These are phyloP conservation scores for Leccinum griseonigrum DNA, from an alignment of 1,284 basidiomycete species.

Conservation along the genomic window DNA sequence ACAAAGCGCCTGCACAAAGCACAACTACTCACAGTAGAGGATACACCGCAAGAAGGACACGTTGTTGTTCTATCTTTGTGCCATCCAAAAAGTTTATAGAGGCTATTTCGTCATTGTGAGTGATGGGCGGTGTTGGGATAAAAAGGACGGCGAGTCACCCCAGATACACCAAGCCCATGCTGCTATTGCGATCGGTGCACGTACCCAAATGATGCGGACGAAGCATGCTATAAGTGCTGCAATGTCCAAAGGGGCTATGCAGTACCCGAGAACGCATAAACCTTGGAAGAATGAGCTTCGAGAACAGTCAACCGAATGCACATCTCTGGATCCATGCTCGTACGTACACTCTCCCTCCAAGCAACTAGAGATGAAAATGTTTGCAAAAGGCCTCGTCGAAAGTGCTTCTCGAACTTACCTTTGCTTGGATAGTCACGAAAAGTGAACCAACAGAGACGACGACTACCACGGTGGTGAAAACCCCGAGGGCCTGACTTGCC, in stretches of 20 bases:
- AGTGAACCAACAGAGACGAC: slow-evolving; percentile 88
- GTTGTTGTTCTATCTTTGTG: slow-evolving; percentile 85
- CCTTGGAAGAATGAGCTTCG: slow-evolving; percentile 94
- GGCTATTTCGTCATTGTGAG: slow-evolving; percentile 47
- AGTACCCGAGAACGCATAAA: slow-evolving; percentile 89
- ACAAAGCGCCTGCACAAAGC: not conserved
- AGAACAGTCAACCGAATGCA: slow-evolving; percentile 1
- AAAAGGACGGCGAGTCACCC: slow-evolving; percentile 54
- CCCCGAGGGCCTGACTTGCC: slow-evolving; percentile 74
- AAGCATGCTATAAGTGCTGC: slow-evolving; percentile 87
- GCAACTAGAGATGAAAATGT: slow-evolving; percentile 47
- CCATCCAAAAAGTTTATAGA: slow-evolving; percentile 94
- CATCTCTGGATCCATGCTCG: not conserved
- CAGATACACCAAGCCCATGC: slow-evolving; percentile 95
- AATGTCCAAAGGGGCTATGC: slow-evolving; percentile 85
- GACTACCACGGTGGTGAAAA: slow-evolving; percentile 91
- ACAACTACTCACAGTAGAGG: slow-evolving; percentile 65
- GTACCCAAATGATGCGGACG: slow-evolving; percentile 80
- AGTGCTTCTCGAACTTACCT: slow-evolving; percentile 43
- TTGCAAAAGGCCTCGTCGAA: not conserved
- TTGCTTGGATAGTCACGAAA: slow-evolving; percentile 89
- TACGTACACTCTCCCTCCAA: slow-evolving; percentile 91
- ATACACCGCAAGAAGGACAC: slow-evolving; percentile 89
- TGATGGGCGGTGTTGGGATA: not conserved
- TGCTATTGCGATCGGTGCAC: slow-evolving; percentile 78